Conservation (phyloP, 2,329 filamentous ascomycete genomes). For the Hypoxylon sp. region DNA sequence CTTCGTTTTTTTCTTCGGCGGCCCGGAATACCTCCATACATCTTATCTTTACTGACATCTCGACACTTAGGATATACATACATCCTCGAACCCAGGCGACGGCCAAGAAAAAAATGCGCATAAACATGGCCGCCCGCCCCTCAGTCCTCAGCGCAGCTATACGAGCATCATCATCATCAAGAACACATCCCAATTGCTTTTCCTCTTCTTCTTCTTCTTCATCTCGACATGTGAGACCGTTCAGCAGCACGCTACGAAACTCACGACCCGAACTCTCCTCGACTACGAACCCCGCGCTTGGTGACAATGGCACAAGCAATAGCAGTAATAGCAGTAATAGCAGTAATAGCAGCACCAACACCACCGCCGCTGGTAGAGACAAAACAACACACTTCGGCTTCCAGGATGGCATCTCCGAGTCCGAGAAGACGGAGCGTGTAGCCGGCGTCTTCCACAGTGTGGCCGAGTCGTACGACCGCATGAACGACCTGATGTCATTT, state of each 20-base stretch:
- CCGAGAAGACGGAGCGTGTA: slow-evolving; percentile 76
- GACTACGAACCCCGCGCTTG: slow-evolving; percentile 11
- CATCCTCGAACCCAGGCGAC: slow-evolving; percentile 22
- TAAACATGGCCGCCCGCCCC: slow-evolving; percentile 43
- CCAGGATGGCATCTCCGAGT: slow-evolving; percentile 77
- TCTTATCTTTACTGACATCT: background rate
- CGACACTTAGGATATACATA: slow-evolving; percentile 3
- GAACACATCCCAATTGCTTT: slow-evolving; percentile 6
- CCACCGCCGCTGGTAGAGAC: slow-evolving; percentile 44
- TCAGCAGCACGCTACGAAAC: slow-evolving; percentile 38
- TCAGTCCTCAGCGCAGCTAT: slow-evolving; percentile 37
- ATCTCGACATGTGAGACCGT: slow-evolving; percentile 26
- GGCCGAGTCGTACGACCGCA: slow-evolving; percentile 91
- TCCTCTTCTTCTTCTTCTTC: slow-evolving; percentile 12
- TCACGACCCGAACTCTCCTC: slow-evolving; percentile 33
- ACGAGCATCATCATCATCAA: slow-evolving; percentile 30
- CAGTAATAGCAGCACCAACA: slow-evolving; percentile 8
- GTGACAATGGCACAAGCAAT: slow-evolving; percentile 29
- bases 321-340: slow-evolving; percentile 16
- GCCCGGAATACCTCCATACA: slow-evolving; percentile 4
- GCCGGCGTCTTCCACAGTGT: slow-evolving; percentile 94
- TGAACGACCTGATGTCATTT: slow-evolving; percentile 99
- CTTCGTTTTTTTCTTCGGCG: slow-evolving; percentile 7
- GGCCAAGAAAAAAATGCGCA: slow-evolving; percentile 21
- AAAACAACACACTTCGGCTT: slow-evolving; percentile 90